Base-by-base conservation (phyloP, 495 filamentous ascomycete species). In the Hypoxylon lienhwacheense region DNA sequence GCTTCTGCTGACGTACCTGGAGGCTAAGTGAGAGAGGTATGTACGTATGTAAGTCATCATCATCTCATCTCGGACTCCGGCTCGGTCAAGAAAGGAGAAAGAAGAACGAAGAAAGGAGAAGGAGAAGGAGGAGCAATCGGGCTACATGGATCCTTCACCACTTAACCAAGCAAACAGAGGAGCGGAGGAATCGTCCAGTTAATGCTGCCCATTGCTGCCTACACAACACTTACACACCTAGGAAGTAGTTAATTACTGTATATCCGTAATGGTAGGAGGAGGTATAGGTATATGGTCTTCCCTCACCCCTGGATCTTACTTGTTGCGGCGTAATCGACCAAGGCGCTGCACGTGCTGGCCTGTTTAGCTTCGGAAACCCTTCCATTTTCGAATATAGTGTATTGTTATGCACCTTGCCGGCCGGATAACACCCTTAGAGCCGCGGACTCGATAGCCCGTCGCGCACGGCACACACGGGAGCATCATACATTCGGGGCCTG, bases 341-440 rank as follows among this genome's bases (percentile, higher is more conserved):
- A 44, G 57, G 46, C 51, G 51, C 57, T 47, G 52, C 49, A 52
- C 41, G 53, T 49, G 57, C 51, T 61, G 57, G 50, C 41, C 35
- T 47, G 40, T 31, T 55, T 61, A 61, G 57, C 57, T 61, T 47
- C 57, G 57, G 57, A 43, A 55, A 45, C 53, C 53, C 49, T 62
- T 62, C 59, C 59, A 50, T 55, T 55, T 61, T 61, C 28, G 57
- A 61, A 47, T 55, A 52, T 61, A 61, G 57, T 55, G 55, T 29
- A 43, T 50, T 55, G 51, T 41, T 12, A 61, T 61, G 57, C 51
- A 61, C 47, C 42, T 47, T 62, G 47, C 59, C 59, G 59, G 47
- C 59, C 59, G 52, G 53, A 56, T 62, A 47, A 31, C 47, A 62
- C 53, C 47, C 53, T 53, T 57, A 16, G 29, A 52, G 24, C 42